These are phyloP conservation scores for Aspergillus coremiiformis DNA, from an alignment of 495 filamentous ascomycete species.

Conservation along the genomic window DNA sequence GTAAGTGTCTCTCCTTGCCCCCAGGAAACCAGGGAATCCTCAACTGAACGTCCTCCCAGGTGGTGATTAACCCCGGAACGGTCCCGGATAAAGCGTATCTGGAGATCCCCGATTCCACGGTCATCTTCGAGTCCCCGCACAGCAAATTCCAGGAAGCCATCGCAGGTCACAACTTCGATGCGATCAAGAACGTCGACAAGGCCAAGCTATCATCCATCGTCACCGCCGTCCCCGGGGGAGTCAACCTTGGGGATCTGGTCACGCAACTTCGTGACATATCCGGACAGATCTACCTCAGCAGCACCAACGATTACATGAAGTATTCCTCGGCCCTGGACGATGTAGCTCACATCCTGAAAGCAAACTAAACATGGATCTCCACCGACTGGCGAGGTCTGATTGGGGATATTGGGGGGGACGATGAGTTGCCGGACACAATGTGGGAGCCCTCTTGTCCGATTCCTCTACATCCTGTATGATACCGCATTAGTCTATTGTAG, in stretches of 20 bases:
- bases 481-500: background rate
- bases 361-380: background rate
- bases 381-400: too few relatives aligned
- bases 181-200: background rate
- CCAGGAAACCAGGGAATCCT: too few relatives aligned
- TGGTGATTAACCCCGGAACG: constrained; percentile 28
- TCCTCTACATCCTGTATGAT: background rate
- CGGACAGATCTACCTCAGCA: background rate
- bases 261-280: background rate
- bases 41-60: too few relatives aligned
- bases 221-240: background rate
- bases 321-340: background rate
- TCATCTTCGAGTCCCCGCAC: constrained; percentile 25
- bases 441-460: background rate
- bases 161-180: background rate
- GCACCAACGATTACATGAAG: background rate
- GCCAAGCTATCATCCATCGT: background rate
- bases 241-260: background rate
- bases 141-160: constrained; percentile 7
- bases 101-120: constrained; percentile 11
- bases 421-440: background rate
- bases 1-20: background rate
- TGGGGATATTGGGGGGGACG: too few relatives aligned
- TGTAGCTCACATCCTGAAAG: background rate
- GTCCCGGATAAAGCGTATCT: constrained; percentile 20